phyloP scores from a whole-genome alignment of 805 yeast genomes.

The Limtongia smithiae region DNA sequence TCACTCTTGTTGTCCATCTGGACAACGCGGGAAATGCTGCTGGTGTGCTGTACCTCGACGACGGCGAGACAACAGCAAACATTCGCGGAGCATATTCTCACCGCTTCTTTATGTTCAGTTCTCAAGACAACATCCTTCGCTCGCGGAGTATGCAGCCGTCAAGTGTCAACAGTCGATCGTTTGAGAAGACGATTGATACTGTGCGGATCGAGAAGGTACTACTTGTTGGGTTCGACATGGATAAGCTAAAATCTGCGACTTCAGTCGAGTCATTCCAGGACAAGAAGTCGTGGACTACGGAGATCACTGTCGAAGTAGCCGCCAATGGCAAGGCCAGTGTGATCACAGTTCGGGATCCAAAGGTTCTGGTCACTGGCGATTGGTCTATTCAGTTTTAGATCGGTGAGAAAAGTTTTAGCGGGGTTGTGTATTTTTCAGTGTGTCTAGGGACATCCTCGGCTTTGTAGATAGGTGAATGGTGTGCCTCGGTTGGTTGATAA shows the following conservation, averaged over 20 bases:
- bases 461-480: too few species aligned
- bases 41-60: slow-evolving; percentile 72
- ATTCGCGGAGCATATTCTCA: slow-evolving; percentile 49
- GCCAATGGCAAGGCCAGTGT: slow-evolving; percentile 28
- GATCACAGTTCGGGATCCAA: slow-evolving; percentile 49
- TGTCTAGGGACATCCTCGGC: not conserved
- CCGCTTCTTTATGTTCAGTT: slow-evolving; percentile 40
- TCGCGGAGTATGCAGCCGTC: slow-evolving; percentile 30
- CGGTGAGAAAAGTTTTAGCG: not conserved
- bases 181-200: slow-evolving; percentile 34
- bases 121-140: slow-evolving; percentile 36
- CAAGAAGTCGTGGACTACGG: slow-evolving; percentile 41
- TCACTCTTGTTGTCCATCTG: slow-evolving; percentile 64
- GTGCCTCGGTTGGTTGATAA: too few species aligned
- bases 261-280: slow-evolving; percentile 40
- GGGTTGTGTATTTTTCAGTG: not conserved
- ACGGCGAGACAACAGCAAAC: slow-evolving; percentile 70
- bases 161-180: slow-evolving; percentile 10
- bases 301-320: slow-evolving; percentile 29
- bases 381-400: slow-evolving; percentile 47
- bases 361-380: slow-evolving; percentile 43
- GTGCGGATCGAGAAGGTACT: slow-evolving; percentile 55
- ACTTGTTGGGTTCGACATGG: slow-evolving; percentile 42
- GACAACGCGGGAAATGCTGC: slow-evolving; percentile 47
- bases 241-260: slow-evolving; percentile 13